Evolutionary conservation across 768 basidiomycete genomes (phyloP).

Genomic region (Trametes gibbosa): DNA sequence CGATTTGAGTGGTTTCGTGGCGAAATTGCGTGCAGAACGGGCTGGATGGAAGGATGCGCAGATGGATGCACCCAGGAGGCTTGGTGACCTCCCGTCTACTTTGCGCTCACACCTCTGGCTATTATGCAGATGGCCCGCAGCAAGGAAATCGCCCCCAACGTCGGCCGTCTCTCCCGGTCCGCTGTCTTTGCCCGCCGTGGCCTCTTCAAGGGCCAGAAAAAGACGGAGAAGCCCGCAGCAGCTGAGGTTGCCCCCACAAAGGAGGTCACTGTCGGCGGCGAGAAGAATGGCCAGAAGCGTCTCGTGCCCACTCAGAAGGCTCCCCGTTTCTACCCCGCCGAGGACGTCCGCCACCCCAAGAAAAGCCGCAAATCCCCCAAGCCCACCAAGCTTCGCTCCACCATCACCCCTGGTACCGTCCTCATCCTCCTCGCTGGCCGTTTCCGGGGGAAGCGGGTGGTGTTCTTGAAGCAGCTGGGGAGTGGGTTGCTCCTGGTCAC

Average conservation of each 20-base stretch:
- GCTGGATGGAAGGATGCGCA: constrained; percentile 28
- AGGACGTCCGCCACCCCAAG: constrained; percentile 90
- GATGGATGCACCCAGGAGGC: constrained; percentile 21
- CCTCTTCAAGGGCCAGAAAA: constrained; percentile 84
- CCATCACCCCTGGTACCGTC: constrained; percentile 92
- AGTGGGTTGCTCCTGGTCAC: constrained; percentile 93
- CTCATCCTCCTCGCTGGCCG: constrained; percentile 96
- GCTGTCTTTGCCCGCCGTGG: constrained; percentile 78
- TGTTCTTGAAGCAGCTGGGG: constrained; percentile 94
- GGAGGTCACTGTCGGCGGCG: constrained; percentile 84
- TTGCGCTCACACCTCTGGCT: constrained; percentile 16
- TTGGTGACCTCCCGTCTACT: constrained; percentile 7
- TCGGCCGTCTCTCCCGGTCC: constrained; percentile 82
- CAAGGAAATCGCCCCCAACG: constrained; percentile 77
- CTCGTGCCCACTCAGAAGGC: constrained; percentile 83
- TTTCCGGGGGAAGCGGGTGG: constrained; percentile 97
- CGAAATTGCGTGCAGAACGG: constrained; percentile 15
- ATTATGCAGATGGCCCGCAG: constrained; percentile 76
- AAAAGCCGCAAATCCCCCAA: constrained; percentile 86
- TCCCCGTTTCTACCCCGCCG: constrained; percentile 90
- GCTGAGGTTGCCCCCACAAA: constrained; percentile 58
- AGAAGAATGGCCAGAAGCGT: constrained; percentile 88
- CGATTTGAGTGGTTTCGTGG: constrained; percentile 10
- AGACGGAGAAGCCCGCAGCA: constrained; percentile 61
- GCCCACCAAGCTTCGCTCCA: constrained; percentile 73